phyloP scores from a whole-genome alignment of 805 yeast genomes.

The Sugiyamaella lignohabitans region DNA sequence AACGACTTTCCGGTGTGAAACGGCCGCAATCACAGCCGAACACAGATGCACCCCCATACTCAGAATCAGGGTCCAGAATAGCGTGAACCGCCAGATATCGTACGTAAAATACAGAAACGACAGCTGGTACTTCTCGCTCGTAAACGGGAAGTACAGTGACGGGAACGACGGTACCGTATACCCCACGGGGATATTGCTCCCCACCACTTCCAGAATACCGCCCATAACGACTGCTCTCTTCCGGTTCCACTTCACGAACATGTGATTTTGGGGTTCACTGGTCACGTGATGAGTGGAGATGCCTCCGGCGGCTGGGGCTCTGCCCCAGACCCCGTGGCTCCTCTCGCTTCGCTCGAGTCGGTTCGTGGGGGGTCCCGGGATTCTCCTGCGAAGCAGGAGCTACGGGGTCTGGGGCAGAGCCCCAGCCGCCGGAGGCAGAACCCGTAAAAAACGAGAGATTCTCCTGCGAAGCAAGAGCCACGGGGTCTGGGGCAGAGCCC shows the following conservation, averaged over 20 bases:
- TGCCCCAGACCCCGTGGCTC: neutral
- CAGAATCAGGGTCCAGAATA: constrained; percentile 72
- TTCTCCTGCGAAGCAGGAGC: too few species aligned
- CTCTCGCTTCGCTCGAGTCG: too few species aligned
- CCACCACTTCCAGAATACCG: constrained; percentile 19
- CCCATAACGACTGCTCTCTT: too few species aligned
- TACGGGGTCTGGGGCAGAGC: too few species aligned
- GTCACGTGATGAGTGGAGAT: neutral
- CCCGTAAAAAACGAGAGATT: too few species aligned
- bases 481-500: too few species aligned
- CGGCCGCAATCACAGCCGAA: constrained; percentile 58
- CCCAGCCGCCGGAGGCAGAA: too few species aligned
- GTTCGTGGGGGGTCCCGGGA: too few species aligned
- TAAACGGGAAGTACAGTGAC: constrained; percentile 65
- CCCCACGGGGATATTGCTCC: constrained; percentile 59
- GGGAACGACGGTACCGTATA: constrained; percentile 78
- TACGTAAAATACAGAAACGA: constrained; percentile 59
- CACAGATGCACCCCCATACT: constrained; percentile 54
- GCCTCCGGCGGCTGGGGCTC: neutral
- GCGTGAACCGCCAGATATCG: constrained; percentile 80
- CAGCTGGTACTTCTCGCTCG: constrained; percentile 34
- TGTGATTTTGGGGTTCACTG: neutral
- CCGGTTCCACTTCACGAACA: too few species aligned
- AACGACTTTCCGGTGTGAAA: constrained; percentile 42
- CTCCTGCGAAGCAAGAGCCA: too few species aligned